A percentile compares a stretch with the other conserved stretches of the same genome.
Evolutionary conservation across 2,329 filamentous ascomycete genomes (phyloP).

Genomic region (Zymoseptoria brevis): DNA sequence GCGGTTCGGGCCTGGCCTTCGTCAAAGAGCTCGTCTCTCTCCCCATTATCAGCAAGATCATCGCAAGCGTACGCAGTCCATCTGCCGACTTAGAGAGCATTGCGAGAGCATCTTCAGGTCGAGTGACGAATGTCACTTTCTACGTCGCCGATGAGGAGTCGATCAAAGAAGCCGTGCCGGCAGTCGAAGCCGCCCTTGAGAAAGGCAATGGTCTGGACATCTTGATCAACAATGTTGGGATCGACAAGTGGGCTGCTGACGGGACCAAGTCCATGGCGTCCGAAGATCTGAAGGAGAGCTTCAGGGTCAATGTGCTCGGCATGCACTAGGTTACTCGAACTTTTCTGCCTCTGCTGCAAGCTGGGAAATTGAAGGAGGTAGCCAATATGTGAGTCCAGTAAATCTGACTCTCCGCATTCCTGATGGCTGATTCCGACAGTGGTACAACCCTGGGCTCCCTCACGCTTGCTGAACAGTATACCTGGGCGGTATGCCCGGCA

Average conservation of each 20-base stretch:
- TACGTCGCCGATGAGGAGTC: neutral
- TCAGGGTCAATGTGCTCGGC: slow-evolving; percentile 33
- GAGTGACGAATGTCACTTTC: neutral
- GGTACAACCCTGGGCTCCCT: no score
- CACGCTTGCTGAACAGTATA: no score
- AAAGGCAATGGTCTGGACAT: neutral
- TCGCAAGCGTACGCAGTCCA: neutral
- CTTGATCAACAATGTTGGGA: slow-evolving; percentile 1
- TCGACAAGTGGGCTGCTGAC: neutral
- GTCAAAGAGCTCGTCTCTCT: neutral
- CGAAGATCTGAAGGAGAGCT: slow-evolving; percentile 23
- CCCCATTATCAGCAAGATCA: neutral
- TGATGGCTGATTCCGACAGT: no score
- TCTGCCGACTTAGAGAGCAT: neutral
- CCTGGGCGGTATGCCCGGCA: no score
- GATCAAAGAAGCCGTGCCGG: neutral
- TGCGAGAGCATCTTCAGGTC: neutral
- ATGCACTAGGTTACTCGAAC: slow-evolving; percentile 34
- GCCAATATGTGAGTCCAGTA: slow-evolving; percentile 34
- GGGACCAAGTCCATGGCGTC: neutral
- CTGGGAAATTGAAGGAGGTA: slow-evolving; percentile 36
- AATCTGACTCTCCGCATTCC: neutral
- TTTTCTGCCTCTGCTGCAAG: slow-evolving; percentile 30
- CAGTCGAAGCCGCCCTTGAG: neutral
- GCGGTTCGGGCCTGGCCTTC: neutral